Evolutionary conservation across 1,139 yeast genomes (phyloP).

Genomic region (Yamadazyma sp.): DNA sequence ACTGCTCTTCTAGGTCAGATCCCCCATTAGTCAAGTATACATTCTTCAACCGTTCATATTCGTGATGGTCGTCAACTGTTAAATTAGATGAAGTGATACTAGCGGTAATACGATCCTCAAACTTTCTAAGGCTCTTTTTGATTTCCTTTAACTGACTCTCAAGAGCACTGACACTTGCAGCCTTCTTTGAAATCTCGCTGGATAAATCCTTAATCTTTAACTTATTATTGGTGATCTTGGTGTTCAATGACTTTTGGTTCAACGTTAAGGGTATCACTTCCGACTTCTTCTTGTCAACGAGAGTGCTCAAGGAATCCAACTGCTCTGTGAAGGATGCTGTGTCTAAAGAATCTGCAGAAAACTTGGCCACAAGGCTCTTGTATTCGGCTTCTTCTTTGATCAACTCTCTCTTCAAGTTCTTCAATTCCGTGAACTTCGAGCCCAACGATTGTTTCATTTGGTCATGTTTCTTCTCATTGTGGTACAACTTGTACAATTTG

Average conservation of each 20-base stretch:
- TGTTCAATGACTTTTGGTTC: slow-evolving; percentile 46
- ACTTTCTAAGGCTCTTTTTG: slow-evolving; percentile 39
- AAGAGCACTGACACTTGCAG: slow-evolving; percentile 38
- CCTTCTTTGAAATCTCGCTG: slow-evolving; percentile 56
- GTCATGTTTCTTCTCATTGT: slow-evolving; percentile 53
- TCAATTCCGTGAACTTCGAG: slow-evolving; percentile 28
- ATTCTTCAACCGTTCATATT: slow-evolving; percentile 62
- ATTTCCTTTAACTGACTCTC: slow-evolving; percentile 50
- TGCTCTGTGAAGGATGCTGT: slow-evolving; percentile 40
- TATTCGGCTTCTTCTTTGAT: slow-evolving; percentile 25
- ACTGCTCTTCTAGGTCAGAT: slow-evolving; percentile 52
- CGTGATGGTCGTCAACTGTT: slow-evolving; percentile 52
- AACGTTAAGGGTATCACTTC: slow-evolving; percentile 59
- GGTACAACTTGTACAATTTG: slow-evolving; percentile 67
- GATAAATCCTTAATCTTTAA: slow-evolving; percentile 54
- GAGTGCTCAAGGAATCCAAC: slow-evolving; percentile 36
- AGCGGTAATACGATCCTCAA: slow-evolving; percentile 37
- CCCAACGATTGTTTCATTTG: slow-evolving; percentile 24
- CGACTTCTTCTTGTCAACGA: slow-evolving; percentile 47
- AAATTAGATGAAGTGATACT: slow-evolving; percentile 33
- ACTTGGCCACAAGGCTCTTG: slow-evolving; percentile 37
- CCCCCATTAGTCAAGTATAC: slow-evolving; percentile 60
- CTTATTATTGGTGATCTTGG: slow-evolving; percentile 49
- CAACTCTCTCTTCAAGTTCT: slow-evolving; percentile 25
- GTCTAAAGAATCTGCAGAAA: slow-evolving; percentile 48